A percentile compares a stretch with the other conserved stretches of the same genome.
Conservation (phyloP, 208 protist genomes). For the Trypanosoma scelopori region DNA sequence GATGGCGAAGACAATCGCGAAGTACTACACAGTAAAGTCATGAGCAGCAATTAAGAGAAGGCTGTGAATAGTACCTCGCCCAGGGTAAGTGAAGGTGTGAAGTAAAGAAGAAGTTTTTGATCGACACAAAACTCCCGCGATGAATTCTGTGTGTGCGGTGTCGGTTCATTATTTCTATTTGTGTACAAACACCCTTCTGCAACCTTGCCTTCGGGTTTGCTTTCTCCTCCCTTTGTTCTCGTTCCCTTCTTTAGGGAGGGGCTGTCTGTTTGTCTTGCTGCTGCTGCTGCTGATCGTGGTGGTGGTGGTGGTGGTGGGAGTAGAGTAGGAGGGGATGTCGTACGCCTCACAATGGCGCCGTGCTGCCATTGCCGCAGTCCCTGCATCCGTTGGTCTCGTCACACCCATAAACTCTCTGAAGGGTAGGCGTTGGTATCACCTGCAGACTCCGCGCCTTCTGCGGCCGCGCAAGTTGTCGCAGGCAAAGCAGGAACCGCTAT, state of each 20-base stretch:
- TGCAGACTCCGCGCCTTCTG: slow-evolving; percentile 8
- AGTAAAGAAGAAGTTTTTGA: not conserved
- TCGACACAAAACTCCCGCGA: not conserved
- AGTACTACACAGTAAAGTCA: slow-evolving; percentile 57
- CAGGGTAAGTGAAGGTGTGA: not conserved
- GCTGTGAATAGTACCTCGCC: not conserved
- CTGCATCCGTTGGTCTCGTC: not conserved
- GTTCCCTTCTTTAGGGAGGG: too few relatives aligned
- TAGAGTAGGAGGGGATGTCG: not conserved
- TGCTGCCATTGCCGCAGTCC: too few relatives aligned
- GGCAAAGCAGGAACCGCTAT: slow-evolving; percentile 65
- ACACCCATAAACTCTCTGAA: not conserved
- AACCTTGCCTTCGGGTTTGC: too few relatives aligned
- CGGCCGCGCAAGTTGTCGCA: slow-evolving; percentile 41
- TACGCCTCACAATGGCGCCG: not conserved
- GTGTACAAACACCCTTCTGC: too few relatives aligned
- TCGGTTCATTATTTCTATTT: slow-evolving; percentile 1
- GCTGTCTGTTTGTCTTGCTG: not conserved
- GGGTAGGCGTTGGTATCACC: slow-evolving; percentile 14
- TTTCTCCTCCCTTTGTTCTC: too few relatives aligned
- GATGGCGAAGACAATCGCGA: slow-evolving; percentile 81
- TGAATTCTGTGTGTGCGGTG: too few relatives aligned
- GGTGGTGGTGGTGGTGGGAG: too few relatives aligned
- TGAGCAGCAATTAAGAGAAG: slow-evolving; percentile 2
- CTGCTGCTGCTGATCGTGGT: too few relatives aligned